Evolutionary conservation across 768 basidiomycete species (phyloP).

Genomic region (Termitomyces sp.): DNA sequence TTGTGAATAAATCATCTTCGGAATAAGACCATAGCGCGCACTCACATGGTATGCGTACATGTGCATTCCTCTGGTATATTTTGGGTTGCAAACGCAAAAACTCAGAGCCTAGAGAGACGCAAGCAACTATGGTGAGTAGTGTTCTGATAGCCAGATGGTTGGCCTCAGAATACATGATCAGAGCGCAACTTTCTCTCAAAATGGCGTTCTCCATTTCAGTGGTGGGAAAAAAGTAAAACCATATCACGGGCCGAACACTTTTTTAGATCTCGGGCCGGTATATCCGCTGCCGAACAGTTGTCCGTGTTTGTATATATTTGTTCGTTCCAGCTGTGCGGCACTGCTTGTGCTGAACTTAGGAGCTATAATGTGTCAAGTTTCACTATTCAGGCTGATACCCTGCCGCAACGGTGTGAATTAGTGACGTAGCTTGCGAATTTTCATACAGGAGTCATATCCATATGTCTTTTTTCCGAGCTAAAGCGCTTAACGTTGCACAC

Average conservation of each 20-base stretch:
- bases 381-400: not conserved
- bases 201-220: not conserved
- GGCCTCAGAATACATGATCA: not conserved
- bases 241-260: not conserved
- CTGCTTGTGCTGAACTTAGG: no score
- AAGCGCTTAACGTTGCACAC: not conserved
- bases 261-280: not conserved
- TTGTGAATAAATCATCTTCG: not conserved
- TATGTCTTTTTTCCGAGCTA: not conserved
- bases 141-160: not conserved
- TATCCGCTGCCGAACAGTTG: no score
- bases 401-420: not conserved
- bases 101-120: not conserved
- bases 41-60: not conserved
- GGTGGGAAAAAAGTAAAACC: not conserved
- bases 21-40: not conserved
- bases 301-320: no score
- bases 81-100: not conserved
- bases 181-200: not conserved
- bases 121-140: not conserved
- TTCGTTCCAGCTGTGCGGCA: no score
- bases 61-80: not conserved
- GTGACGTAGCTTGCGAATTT: conserved; percentile 4
- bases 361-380: no score
- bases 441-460: no score